phyloP scores from a whole-genome alignment of 805 yeast species.

The Suhomyces faveliae region DNA sequence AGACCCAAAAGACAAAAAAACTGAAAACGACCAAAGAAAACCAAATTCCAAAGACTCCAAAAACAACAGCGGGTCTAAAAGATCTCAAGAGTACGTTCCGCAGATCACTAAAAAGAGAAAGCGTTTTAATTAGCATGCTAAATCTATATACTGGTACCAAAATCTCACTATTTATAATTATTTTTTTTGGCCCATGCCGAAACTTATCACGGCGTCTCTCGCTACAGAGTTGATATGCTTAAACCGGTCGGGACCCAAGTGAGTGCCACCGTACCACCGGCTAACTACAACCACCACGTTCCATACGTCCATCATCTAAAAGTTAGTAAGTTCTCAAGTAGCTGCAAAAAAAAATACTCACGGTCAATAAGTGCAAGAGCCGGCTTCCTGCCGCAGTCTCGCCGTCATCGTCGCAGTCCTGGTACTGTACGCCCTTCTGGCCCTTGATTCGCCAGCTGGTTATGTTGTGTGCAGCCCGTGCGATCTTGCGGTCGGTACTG shows the following conservation, averaged over 20 bases:
- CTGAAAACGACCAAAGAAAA: slow-evolving; percentile 1
- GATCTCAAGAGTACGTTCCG: slow-evolving; percentile 12
- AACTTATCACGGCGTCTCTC: slow-evolving; percentile 74
- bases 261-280: slow-evolving; percentile 92
- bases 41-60: slow-evolving; percentile 3
- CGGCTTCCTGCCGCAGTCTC: slow-evolving; percentile 95
- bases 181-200: slow-evolving; percentile 39
- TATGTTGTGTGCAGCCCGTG: slow-evolving; percentile 76
- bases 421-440: slow-evolving; percentile 55
- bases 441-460: slow-evolving; percentile 77
- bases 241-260: slow-evolving; percentile 90
- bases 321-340: slow-evolving; percentile 22
- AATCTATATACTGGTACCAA: too few relatives aligned
- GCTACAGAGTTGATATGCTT: slow-evolving; percentile 90
- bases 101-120: slow-evolving; percentile 14
- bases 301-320: slow-evolving; percentile 69
- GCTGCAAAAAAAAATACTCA: slow-evolving; percentile 26
- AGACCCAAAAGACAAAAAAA: slow-evolving; percentile 6
- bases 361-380: slow-evolving; percentile 70
- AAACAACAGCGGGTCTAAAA: too few relatives aligned
- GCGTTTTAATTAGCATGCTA: slow-evolving; percentile 4
- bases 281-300: slow-evolving; percentile 83
- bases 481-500: slow-evolving; percentile 62
- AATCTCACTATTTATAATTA: slow-evolving; percentile 21
- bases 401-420: slow-evolving; percentile 96